phyloP scores from a whole-genome alignment of 805 yeast species.

The Groenewaldozyma salmanticensis region DNA sequence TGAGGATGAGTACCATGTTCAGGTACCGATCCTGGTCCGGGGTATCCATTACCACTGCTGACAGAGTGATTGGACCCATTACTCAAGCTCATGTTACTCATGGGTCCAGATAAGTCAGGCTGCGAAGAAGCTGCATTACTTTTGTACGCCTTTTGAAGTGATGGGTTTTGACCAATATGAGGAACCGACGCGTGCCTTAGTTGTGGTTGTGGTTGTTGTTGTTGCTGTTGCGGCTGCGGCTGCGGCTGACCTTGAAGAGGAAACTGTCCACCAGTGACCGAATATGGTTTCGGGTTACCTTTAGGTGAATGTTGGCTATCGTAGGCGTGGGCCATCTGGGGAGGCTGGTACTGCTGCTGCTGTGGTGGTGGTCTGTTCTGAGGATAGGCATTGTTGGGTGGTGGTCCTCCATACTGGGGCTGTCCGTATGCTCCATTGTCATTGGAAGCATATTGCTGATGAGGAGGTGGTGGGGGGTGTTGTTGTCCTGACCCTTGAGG shows the following conservation, averaged over 20 bases:
- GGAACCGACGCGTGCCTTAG: slow-evolving; percentile 2
- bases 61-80: not conserved
- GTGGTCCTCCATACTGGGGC: not conserved
- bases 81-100: too few relatives aligned
- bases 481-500: slow-evolving; percentile 1
- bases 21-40: not conserved
- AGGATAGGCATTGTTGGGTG: not conserved
- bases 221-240: slow-evolving; percentile 5
- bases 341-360: not conserved
- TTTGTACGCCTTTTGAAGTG: slow-evolving; percentile 1
- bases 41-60: not conserved
- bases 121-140: slow-evolving; percentile 5
- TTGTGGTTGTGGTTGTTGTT: slow-evolving; percentile 4
- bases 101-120: slow-evolving; percentile 9
- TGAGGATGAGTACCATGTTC: not conserved
- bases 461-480: not conserved
- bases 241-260: slow-evolving; percentile 2
- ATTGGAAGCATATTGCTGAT: not conserved
- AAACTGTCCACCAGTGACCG: not conserved
- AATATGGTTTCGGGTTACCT: not conserved
- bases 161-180: not conserved
- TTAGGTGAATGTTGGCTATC: not conserved
- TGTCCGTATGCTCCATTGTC: not conserved
- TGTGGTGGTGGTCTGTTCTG: not conserved
- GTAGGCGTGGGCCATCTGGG: not conserved